These are phyloP conservation scores for Parachlorella kessleri DNA, from an alignment of 139 green algal genomes.

Conservation along the genomic window DNA sequence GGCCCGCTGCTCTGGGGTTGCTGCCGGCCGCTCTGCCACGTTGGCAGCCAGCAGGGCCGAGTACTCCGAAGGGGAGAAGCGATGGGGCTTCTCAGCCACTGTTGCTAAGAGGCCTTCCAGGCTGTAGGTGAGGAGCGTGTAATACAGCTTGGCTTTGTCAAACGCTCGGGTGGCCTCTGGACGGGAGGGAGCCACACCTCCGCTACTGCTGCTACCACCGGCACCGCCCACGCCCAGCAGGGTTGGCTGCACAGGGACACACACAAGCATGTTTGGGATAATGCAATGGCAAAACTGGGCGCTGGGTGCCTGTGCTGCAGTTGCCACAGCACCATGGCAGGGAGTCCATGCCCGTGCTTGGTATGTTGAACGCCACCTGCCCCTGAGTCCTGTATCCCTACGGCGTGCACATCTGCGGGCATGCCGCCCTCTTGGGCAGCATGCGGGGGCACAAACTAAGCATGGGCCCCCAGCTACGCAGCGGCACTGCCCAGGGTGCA, in stretches of 20 bases:
- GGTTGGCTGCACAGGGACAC: constrained; percentile 17
- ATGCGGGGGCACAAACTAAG: too few species aligned
- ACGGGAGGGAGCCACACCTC: neutral
- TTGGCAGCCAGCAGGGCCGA: constrained; percentile 51
- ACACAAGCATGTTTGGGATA: too few species aligned
- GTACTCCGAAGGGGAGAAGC: constrained; percentile 61
- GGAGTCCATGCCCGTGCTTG: too few species aligned
- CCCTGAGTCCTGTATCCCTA: too few species aligned
- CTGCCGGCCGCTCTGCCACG: constrained; percentile 18
- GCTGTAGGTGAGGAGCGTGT: constrained; percentile 49
- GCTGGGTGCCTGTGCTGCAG: too few species aligned
- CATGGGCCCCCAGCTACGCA: too few species aligned
- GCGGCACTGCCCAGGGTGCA: too few species aligned
- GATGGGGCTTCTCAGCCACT: constrained; percentile 47
- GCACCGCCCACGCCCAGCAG: constrained; percentile 37
- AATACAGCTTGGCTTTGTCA: constrained; percentile 52
- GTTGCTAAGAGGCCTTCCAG: constrained; percentile 53
- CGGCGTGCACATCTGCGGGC: too few species aligned
- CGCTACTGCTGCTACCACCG: constrained; percentile 2
- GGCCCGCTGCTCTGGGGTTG: constrained; percentile 10
- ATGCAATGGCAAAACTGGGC: too few species aligned
- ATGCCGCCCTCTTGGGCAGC: too few species aligned
- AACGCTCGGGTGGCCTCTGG: constrained; percentile 28
- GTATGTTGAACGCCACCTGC: too few species aligned
- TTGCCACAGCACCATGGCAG: too few species aligned